phyloP scores from a whole-genome alignment of 768 basidiomycete genomes.

The Hemileccinum impolitum region DNA sequence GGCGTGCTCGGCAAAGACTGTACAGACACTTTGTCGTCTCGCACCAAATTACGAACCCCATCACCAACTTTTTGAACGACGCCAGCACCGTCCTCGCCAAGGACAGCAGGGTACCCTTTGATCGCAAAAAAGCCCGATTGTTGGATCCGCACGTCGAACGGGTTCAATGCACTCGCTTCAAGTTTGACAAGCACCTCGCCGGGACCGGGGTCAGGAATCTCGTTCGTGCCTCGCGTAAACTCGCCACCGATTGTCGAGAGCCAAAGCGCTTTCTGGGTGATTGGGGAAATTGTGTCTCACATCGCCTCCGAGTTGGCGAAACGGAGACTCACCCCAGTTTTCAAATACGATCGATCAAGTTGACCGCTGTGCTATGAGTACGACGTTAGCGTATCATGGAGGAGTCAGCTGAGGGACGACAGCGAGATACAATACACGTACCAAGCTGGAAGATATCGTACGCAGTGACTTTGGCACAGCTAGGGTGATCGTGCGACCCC shows the following conservation, averaged over 20 bases:
- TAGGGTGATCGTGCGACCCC: no score
- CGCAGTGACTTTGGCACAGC: no score
- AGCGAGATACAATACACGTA: no score
- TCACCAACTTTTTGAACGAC: constrained; percentile 35
- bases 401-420: no score
- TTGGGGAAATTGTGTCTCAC: neutral
- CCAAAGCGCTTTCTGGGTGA: constrained; percentile 18
- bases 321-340: neutral
- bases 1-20: neutral
- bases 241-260: constrained; percentile 11
- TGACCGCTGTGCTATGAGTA: neutral
- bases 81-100: constrained; percentile 39
- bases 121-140: constrained; percentile 14
- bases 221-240: constrained; percentile 2
- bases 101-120: constrained; percentile 35
- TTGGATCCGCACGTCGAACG: constrained; percentile 33
- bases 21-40: constrained; percentile 30
- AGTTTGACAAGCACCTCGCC: constrained; percentile 44
- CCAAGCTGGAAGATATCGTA: no score
- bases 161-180: constrained; percentile 40
- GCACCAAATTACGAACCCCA: constrained; percentile 30
- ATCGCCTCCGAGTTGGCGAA: neutral
- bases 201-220: constrained; percentile 36
- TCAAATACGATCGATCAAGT: no score
- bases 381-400: neutral